These are phyloP conservation scores for Monilinia laxa DNA, from an alignment of 2,329 filamentous ascomycete genomes.

Conservation along the genomic window DNA sequence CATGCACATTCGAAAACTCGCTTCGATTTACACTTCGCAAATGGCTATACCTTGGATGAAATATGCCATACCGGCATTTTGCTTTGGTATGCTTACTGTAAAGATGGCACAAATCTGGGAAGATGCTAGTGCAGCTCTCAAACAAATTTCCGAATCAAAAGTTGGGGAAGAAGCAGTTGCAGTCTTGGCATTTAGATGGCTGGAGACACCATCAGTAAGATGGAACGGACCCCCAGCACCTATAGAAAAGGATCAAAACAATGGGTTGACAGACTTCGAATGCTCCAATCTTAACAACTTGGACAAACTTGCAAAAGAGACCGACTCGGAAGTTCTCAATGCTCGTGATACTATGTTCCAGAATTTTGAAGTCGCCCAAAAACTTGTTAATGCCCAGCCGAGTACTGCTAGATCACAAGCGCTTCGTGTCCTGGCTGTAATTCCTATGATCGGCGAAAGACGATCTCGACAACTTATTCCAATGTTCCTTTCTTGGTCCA, in stretches of 20 bases:
- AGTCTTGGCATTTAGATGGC: constrained; percentile 74
- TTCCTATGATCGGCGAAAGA: constrained; percentile 80
- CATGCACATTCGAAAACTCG: constrained; percentile 78
- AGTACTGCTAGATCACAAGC: constrained; percentile 70
- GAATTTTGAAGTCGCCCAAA: constrained; percentile 65
- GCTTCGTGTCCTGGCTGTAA: constrained; percentile 70
- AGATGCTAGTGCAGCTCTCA: constrained; percentile 72
- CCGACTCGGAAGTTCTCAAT: constrained; percentile 53
- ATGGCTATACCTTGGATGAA: constrained; percentile 63
- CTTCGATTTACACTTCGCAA: constrained; percentile 56
- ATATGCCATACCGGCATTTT: constrained; percentile 73
- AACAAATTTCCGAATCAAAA: constrained; percentile 69
- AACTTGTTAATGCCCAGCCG: constrained; percentile 50
- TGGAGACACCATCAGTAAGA: constrained; percentile 57
- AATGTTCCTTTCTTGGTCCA: constrained; percentile 79
- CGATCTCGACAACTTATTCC: constrained; percentile 82
- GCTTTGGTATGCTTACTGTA: constrained; percentile 86
- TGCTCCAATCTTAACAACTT: constrained; percentile 73
- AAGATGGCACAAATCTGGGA: constrained; percentile 86
- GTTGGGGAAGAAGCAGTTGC: constrained; percentile 71
- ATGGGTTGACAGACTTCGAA: constrained; percentile 71
- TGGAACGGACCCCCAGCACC: constrained; percentile 49
- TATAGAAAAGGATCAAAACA: constrained; percentile 41
- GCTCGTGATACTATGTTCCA: constrained; percentile 59
- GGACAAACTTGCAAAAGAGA: constrained; percentile 50